Conservation (phyloP, 495 filamentous ascomycete species). For the Hyphodiscus hymeniophilus region DNA sequence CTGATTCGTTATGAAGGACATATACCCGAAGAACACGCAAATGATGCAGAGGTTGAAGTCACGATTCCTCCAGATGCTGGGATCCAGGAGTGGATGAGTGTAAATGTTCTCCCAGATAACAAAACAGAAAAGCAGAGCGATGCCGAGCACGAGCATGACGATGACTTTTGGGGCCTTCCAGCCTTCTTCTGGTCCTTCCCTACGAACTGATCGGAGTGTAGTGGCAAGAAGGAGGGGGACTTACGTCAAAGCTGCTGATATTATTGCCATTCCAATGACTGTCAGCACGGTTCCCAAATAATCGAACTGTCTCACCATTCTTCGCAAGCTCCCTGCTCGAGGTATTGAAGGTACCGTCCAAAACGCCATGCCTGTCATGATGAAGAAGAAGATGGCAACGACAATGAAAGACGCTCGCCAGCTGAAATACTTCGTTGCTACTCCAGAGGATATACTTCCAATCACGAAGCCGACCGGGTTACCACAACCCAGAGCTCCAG, state of each 20-base stretch:
- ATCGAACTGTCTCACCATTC: constrained; percentile 50
- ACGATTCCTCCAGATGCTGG: constrained; percentile 47
- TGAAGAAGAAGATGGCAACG: constrained; percentile 52
- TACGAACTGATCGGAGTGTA: no score
- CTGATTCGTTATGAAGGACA: constrained; percentile 37
- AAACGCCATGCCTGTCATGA: constrained; percentile 47
- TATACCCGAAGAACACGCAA: constrained; percentile 43
- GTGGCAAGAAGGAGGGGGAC: no score
- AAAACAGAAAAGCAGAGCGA: constrained; percentile 47
- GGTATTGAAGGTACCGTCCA: constrained; percentile 57
- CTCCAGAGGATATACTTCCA: constrained; percentile 55
- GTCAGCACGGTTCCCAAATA: constrained; percentile 50
- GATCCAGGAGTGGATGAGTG: constrained; percentile 43
- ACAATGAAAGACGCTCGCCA: constrained; percentile 59
- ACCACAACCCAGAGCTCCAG: constrained; percentile 61
- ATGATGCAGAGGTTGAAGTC: constrained; percentile 35
- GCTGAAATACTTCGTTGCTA: constrained; percentile 50
- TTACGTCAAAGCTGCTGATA: constrained; percentile 57
- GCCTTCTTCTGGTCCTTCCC: constrained; percentile 28
- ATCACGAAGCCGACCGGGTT: constrained; percentile 66
- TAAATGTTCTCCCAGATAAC: constrained; percentile 52
- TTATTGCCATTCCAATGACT: constrained; percentile 55
- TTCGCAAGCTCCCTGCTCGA: constrained; percentile 33
- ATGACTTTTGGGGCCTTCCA: constrained; percentile 49
- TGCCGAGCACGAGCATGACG: constrained; percentile 51